phyloP scores from a whole-genome alignment of 2,329 filamentous ascomycete species.

The Pezicula carpinea region DNA sequence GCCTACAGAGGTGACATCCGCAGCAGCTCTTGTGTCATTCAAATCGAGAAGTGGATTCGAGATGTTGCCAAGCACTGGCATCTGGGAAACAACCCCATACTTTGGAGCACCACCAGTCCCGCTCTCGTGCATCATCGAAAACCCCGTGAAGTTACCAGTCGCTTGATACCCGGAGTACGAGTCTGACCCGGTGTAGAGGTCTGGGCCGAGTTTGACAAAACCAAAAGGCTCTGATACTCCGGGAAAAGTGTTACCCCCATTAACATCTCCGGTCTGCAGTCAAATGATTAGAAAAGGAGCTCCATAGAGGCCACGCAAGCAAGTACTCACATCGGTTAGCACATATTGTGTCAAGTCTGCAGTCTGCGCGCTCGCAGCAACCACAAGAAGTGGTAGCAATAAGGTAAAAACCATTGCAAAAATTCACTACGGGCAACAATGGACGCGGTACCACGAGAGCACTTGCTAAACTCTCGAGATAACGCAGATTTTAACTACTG shows the following conservation, averaged over 20 bases:
- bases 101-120: constrained; percentile 67
- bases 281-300: background rate
- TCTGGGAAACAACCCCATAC: constrained; percentile 61
- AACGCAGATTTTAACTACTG: too few relatives aligned
- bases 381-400: background rate
- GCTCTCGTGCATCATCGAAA: constrained; percentile 61
- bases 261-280: constrained; percentile 31
- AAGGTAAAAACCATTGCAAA: too few relatives aligned
- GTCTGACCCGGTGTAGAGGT: constrained; percentile 42
- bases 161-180: constrained; percentile 49
- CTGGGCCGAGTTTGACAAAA: constrained; percentile 37
- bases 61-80: constrained; percentile 47
- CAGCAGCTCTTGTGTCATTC: constrained; percentile 47
- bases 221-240: constrained; percentile 40
- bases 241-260: constrained; percentile 40
- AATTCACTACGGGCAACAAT: too few relatives aligned
- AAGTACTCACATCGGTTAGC: background rate
- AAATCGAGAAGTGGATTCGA: constrained; percentile 50
- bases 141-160: constrained; percentile 51
- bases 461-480: too few relatives aligned
- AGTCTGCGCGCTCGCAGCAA: background rate
- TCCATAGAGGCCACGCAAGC: background rate
- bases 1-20: constrained; percentile 52
- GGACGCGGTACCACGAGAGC: too few relatives aligned
- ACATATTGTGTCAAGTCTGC: constrained; percentile 1